Evolutionary conservation across 2,329 filamentous ascomycete species (phyloP), one percentile per base, ranked within the genome.

Genomic region (Chaetomium sp.): DNA sequence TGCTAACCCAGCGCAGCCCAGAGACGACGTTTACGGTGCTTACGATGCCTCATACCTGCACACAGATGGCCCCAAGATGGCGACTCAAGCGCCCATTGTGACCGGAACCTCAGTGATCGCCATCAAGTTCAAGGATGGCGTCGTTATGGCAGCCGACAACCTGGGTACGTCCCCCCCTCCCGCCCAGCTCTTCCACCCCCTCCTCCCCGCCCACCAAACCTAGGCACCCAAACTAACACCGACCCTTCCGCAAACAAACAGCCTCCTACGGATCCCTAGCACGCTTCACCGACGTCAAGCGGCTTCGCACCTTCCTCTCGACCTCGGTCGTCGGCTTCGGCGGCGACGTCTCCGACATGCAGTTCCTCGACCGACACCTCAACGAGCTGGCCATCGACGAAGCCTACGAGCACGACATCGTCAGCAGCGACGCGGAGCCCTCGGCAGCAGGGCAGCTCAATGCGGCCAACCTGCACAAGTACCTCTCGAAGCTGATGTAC

Each of bases 321-420:
- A 87, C 89, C 70, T 89, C 92, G 33, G 86, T 98, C 66, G 85
- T 99, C 75, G 95, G 95, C 74, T 96, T 98, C 81, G 92, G 93
- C 77, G 95, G 95, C 78, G 95, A 99, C 82, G 90, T 99, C 73
- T 96, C 92, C 70, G 95, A 99, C 83, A 98, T 99, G 95, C 95
- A 99, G 83, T 96, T 96, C 83, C 88, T 99, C 71, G 91, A 97
- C 85, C 89, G 95, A 72, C 87, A 97, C 74, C 89, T 99, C 72
- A 89, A 86, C 75, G 90, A 91, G 68, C 90, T 98, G 73, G 88
- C 91, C 76, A 92, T 96, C 78, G 85, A 90, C 77, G 93, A 98
- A 83, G 90, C 92, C 76, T 98, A 99, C 83, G 85, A 84, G 56
- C 65, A 70, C 68, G 71, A 71, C n/a, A 47, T 65, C 76, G 81